Evolutionary conservation across 2,329 filamentous ascomycete genomes (phyloP), one percentile per base, ranked within the genome.

Genomic region (Hymenoscyphus infarciens): DNA sequence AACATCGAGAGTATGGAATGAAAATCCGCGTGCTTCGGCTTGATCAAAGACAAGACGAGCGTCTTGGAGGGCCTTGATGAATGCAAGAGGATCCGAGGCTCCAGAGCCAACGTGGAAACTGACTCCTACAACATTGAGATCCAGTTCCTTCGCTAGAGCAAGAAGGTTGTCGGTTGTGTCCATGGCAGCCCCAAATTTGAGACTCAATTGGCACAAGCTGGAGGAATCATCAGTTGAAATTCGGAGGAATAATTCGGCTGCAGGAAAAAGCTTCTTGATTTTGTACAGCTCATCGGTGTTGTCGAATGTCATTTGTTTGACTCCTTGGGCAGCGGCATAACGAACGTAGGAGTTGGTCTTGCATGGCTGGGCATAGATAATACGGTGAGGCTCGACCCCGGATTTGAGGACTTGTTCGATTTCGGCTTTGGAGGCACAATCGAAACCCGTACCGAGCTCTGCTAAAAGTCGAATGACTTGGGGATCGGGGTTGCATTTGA

Each of bases 221-320:
- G 91, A 92, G 55, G 93, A 96, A 76, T 99, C 95, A 75, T 99
- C 95, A 64, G 95, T 99, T 75, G 92, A 83, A 79, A 99, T 99
- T 72, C 95, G 93, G 65, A 99, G 83, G 77, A 90, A 96, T 52
- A 99, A 87, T 80, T 97, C 91, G 31, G 95, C 95, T 56, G 86
- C 87, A 2, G 95, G 94, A 74, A 85, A 97, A 71, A 95, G 85
- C 77, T 92, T 90, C 78, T 96, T 95, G 77, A 96, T 94, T 84
- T 99, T 99, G 85, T 94, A 92, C 59, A 99, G 85, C 83, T 99
- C 95, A 76, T 99, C 95, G 75, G 90, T 87, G 72, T 99, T 99
- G 84, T 99, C 95, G 75, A 99, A 98, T 2, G 95, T 99, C 94
- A 99, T 98, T 82, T 97, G 91, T 80, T 90, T 94, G 75, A 99